Evolutionary conservation across 2,329 filamentous ascomycete species (phyloP), one percentile per base, ranked within the genome.

Genomic region (Diplodia corticola): DNA sequence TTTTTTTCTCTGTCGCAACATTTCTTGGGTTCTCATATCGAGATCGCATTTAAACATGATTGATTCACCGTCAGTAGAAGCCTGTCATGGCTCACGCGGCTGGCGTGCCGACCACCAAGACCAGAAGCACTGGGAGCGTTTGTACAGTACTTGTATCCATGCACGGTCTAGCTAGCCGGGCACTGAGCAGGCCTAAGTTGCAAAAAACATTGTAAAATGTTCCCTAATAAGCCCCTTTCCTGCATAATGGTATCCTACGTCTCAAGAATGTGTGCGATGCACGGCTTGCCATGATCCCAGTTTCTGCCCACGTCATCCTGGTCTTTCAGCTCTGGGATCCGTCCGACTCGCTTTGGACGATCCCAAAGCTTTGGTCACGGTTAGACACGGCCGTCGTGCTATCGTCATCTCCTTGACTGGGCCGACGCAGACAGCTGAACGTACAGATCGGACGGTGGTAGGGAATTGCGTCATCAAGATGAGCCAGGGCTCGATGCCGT

Each of bases 61-160:
- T 59, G 54, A 59, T 59, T 59, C 54, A 30, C 54, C 24, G 28
- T 61, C 57, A 61, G 40, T 24, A 35, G 49, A 49, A 33, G 20
- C 26, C 44, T 61, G 44, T 30, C 57, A 61, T 33, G 40, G 24
- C 48, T 17, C 28, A 48, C 57, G 44, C 57, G 33, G 57, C 57
- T 49, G 33, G 57, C 40, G 57, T 24, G 17, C 40, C 24, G 17
- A 61, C 57, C 44, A 17, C 24, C 44, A 40, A 37, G 22, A 28
- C n/a, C 37, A 49, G n/a, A 49, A 48, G 26, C 35, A 22, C n/a
- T 24, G 48, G 22, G 24, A 61, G 49, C 30, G n/a, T n/a, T 35
- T 61, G 57, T 61, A 61, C 44, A 49, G 57, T 61, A 61, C 44
- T 60, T 61, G 57, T 61, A 61, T 24, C 44, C 49, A 61, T 15